Conservation (phyloP, 2,329 filamentous ascomycete genomes). For the Tolypocladium amazonense region DNA sequence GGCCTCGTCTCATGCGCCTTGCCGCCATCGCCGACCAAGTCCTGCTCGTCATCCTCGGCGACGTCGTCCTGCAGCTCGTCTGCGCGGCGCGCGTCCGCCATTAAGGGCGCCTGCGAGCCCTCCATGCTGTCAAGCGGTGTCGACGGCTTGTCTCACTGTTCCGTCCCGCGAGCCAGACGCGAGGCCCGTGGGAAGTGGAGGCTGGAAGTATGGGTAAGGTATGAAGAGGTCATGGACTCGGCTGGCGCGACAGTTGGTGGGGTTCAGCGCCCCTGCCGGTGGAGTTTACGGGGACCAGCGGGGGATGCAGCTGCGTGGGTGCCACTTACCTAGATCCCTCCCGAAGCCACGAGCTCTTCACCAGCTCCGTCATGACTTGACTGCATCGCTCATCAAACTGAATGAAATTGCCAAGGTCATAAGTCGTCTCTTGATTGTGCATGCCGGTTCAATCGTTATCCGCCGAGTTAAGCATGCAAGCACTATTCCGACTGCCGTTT, state of each 20-base stretch:
- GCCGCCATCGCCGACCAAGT: conserved; percentile 11
- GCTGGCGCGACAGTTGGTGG: neutral
- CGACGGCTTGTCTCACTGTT: neutral
- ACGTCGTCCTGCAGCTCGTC: conserved; percentile 20
- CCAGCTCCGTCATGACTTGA: neutral
- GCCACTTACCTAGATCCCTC: neutral
- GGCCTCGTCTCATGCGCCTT: conserved; percentile 21
- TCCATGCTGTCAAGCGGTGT: conserved; percentile 16
- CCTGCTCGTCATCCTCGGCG: conserved; percentile 11
- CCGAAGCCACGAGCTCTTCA: neutral
- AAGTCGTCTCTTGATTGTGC: neutral
- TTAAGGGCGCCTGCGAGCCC: conserved; percentile 27
- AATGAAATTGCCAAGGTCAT: too few species aligned
- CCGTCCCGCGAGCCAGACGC: neutral
- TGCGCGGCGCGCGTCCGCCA: conserved; percentile 16
- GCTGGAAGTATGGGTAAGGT: neutral
- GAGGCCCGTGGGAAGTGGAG: neutral
- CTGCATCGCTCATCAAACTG: neutral
- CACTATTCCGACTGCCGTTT: conserved; percentile 3
- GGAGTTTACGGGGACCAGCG: neutral
- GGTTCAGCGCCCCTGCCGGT: neutral
- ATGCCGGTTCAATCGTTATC: neutral
- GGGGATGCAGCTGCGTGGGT: neutral
- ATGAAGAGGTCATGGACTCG: too few species aligned
- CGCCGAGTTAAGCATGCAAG: neutral